Conservation (phyloP, 2,329 filamentous ascomycete species). For the Berkeleyomyces rouxiae region DNA sequence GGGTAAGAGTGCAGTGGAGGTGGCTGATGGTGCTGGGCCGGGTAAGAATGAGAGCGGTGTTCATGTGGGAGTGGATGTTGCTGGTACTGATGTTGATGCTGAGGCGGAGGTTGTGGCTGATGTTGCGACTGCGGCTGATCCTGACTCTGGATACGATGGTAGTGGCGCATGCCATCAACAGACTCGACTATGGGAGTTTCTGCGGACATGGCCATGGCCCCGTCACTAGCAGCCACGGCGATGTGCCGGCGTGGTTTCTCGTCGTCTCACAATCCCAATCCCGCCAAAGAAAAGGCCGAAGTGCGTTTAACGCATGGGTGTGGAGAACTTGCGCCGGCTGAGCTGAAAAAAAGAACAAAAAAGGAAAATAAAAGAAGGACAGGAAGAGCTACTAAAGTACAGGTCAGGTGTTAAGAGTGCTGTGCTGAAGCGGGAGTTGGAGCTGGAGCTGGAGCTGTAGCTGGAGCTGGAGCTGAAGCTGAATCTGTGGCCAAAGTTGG, state of each 20-base stretch:
- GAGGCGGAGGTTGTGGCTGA: constrained; percentile 1
- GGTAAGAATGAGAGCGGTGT: not conserved
- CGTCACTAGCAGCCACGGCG: constrained; percentile 1
- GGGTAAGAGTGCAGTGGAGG: constrained; percentile 5
- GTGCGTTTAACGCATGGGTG: constrained; percentile 5
- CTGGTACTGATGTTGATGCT: constrained; percentile 10
- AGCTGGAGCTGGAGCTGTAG: not conserved
- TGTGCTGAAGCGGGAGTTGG: not conserved
- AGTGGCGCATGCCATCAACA: constrained; percentile 6
- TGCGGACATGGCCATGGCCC: constrained; percentile 9
- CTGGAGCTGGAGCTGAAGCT: not conserved
- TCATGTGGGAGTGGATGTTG: not conserved
- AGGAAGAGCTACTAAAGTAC: not conserved
- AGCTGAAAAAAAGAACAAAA: not conserved
- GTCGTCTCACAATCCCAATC: constrained; percentile 3
- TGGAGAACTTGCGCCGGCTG: not conserved
- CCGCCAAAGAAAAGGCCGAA: constrained; percentile 6
- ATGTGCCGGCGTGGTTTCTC: not conserved
- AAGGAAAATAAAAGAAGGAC: constrained; percentile 1
- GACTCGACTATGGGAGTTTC: constrained; percentile 7
- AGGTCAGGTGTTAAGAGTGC: not conserved
- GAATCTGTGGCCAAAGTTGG: not conserved
- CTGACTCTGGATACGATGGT: constrained; percentile 5
- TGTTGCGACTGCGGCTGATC: not conserved
- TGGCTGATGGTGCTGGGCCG: not conserved